These are phyloP conservation scores for Jatropha podagrica DNA, from an alignment of 441 rosid species.

Conservation along the genomic window DNA sequence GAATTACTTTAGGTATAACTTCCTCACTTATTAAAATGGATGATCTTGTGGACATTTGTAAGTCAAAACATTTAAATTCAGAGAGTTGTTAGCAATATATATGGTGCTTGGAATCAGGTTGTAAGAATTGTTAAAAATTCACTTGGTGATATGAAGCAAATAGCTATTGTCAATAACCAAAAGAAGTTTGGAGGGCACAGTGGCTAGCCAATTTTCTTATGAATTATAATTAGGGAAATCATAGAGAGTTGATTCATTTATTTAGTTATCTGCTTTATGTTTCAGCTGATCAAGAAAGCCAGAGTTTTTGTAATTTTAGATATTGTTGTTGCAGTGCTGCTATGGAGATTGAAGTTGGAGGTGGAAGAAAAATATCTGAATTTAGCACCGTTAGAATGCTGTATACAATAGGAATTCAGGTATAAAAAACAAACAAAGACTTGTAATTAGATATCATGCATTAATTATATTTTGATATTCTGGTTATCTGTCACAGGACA, in stretches of 20 bases:
- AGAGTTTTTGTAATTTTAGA: constrained; percentile 20
- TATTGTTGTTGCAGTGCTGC: constrained; percentile 55
- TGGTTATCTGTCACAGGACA: background rate
- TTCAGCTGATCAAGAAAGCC: constrained; percentile 18
- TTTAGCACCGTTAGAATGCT: constrained; percentile 80
- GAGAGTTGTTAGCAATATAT: background rate
- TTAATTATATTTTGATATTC: background rate
- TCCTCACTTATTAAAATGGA: background rate
- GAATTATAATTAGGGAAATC: background rate
- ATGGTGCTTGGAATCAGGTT: background rate
- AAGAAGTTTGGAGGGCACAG: background rate
- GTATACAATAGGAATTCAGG: constrained; percentile 90
- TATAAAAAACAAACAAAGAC: constrained; percentile 20
- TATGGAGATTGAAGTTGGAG: constrained; percentile 91
- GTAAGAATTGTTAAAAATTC: background rate
- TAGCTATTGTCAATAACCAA: background rate
- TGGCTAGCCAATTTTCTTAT: background rate
- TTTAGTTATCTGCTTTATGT: background rate
- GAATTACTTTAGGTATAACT: constrained; percentile 4
- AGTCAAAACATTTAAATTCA: background rate
- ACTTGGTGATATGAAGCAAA: background rate
- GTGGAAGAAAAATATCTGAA: constrained; percentile 88
- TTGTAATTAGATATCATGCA: background rate
- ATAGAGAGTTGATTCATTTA: background rate
- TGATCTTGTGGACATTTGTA: background rate